A percentile compares a stretch with the other conserved stretches of the same genome.
phyloP scores from a whole-genome alignment of 257 asterid genomes.

The Fraxinus cuspidata region DNA sequence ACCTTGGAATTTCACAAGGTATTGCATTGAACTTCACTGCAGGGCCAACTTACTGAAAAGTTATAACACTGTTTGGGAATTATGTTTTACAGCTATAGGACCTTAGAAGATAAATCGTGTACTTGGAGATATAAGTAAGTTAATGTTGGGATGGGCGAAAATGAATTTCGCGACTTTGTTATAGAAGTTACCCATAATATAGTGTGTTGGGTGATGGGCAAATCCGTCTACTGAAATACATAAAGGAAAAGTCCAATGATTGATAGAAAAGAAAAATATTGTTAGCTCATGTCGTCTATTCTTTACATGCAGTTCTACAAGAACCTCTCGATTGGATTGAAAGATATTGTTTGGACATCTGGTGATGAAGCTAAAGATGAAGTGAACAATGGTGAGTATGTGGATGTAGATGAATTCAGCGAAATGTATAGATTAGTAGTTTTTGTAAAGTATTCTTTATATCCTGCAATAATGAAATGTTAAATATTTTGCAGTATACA shows the following conservation, averaged over 20 bases:
- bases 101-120: not conserved
- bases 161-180: not conserved
- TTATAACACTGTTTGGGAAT: not conserved
- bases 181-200: not conserved
- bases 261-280: constrained; percentile 48
- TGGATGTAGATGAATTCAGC: not conserved
- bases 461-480: not conserved
- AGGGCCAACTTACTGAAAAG: not conserved
- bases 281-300: not conserved
- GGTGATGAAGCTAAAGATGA: constrained; percentile 59
- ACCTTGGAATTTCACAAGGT: constrained; percentile 96
- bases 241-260: constrained; percentile 19
- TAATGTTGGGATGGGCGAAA: not conserved
- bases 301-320: constrained; percentile 64
- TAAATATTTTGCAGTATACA: not conserved
- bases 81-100: not conserved
- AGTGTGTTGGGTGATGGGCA: not conserved
- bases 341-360: constrained; percentile 85
- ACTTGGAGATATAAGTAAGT: not conserved
- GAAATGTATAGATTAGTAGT: not conserved
- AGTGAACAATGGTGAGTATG: constrained; percentile 44
- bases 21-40: not conserved
- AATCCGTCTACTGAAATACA: constrained; percentile 57
- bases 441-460: not conserved
- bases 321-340: constrained; percentile 82